Base-by-base conservation (phyloP, 495 filamentous ascomycete genomes). In the Hypomontagnella monticulosa region DNA sequence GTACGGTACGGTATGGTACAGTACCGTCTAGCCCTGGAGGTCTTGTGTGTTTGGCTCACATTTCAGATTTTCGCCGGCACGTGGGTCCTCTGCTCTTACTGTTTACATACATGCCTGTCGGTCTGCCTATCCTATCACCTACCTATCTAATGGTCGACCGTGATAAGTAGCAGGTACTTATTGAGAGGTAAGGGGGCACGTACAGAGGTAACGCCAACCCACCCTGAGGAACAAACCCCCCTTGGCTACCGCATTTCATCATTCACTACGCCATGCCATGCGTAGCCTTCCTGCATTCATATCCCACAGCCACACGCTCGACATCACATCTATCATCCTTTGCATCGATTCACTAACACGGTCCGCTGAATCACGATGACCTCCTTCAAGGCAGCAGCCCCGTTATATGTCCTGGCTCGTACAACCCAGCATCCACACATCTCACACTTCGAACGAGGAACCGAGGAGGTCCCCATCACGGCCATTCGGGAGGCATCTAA, bases 41-140 rank as follows among this genome's bases (percentile, higher is more conserved):
- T 57, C 52, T 34, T 51, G 54, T 41, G 23, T 37, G 30, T 49
- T 42, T 19, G 51, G 47, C 33, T 47, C 30, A 27, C 23, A 27
- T 41, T 44, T 61, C 53, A 64, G 54, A 65, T 65, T 59, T 67
- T 41, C 64, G 53, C 58, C 49, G 54, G 55, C 51, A 63, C 64
- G 64, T 67, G 64, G 64, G 64, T 67, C 64, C 46, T 23, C 64
- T 48, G 47, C 53, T 55, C 57, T 61, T 61, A 63, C 61, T 69
- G 67, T 65, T 61, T 70, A 70, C 57, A 57, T 70, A 51, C 47
- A 50, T 58, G 54, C 42, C 55, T 46, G 18, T 43, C 57, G 23
- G 15, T 20, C 51, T 16, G 38, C 51, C 38, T 16, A 14, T 33
- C 49, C 7, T 27, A 49, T 30, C 18, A 34, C 23, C 42, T 42